Evolutionary conservation across 176 grass and related monocot genomes (phyloP), one percentile per base, ranked within the genome.

Genomic region (Oryza meyeriana): DNA sequence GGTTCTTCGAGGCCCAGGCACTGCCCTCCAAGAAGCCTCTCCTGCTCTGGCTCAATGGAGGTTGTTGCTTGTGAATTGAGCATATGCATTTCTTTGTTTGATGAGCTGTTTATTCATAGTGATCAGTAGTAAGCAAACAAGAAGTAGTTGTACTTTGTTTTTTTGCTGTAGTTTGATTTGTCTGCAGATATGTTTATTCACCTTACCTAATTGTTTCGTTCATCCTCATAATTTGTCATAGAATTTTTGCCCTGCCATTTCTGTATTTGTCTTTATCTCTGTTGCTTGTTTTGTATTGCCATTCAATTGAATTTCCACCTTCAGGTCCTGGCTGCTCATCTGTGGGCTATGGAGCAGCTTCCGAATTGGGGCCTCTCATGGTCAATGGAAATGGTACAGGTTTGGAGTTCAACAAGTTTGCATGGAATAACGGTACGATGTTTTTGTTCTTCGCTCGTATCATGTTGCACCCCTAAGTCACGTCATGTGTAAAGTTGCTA

Each of bases 41-140:
- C 81, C 88, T 94, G 8, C 90, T 97, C 52, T 97, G 95, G 95
- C 92, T 94, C 81, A 97, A 94, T 78, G 92, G 95, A 92, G 92
- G 94, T 94, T 39, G 3, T 8, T 10, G 35, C 30, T 62, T 58
- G n/a, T 57, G 64, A 20, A 66, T 86, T 59, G 22, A 59, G 9
- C n/a, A 59, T 25, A 59, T 59, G 55, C 55, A 59, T 59, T 59
- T 59, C 20, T 58, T 85, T 81, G 12, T 14, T 62, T 78, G 30
- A 28, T 75, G 55, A 20, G 32, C 57, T 69, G 18, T 28, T 20
- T 48, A 61, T 13, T 22, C 45, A 42, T 66, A 64, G n/a, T 47
- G 76, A 79, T 52, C 30, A 35, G 64, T 27, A 55, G 64, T 28
- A 69, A 66, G 8, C 20, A 66, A 68, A 68, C 10, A 17, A 29